These are phyloP conservation scores for Colletotrichum aenigma DNA, from an alignment of 2,329 filamentous ascomycete genomes.

Conservation along the genomic window DNA sequence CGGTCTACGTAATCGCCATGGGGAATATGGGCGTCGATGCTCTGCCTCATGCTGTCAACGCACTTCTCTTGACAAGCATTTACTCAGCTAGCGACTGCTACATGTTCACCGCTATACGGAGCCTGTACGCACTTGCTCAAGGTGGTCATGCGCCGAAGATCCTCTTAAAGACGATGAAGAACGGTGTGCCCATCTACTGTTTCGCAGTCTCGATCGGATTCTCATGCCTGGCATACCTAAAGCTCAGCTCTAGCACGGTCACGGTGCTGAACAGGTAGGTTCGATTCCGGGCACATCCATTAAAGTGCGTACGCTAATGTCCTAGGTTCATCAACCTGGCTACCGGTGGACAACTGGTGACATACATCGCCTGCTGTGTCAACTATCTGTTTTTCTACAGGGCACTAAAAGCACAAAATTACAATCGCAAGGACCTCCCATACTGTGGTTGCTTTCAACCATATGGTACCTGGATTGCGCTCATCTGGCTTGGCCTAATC, in stretches of 20 bases:
- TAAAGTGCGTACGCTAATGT: neutral
- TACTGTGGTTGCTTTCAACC: neutral
- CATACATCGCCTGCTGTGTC: neutral
- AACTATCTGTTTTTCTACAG: neutral
- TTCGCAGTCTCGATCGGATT: constrained; percentile 58
- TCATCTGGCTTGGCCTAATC: neutral
- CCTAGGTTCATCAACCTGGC: neutral
- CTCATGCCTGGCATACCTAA: constrained; percentile 57
- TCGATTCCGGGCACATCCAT: neutral
- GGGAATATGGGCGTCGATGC: constrained; percentile 54
- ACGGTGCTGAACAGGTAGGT: neutral
- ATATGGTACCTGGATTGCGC: neutral
- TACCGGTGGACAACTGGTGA: neutral
- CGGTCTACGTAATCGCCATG: constrained; percentile 69
- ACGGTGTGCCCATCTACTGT: constrained; percentile 65
- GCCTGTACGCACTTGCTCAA: constrained; percentile 58
- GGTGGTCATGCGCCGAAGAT: constrained; percentile 55
- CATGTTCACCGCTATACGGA: constrained; percentile 60
- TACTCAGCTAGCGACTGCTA: constrained; percentile 63
- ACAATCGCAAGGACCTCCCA: neutral
- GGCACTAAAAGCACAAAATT: neutral
- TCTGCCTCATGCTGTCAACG: constrained; percentile 63
- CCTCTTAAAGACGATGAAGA: constrained; percentile 58
- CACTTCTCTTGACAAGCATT: constrained; percentile 56
- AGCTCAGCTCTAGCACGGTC: constrained; percentile 30